phyloP scores from a whole-genome alignment of 169 alveolate species.

The Eimeria sp. region DNA sequence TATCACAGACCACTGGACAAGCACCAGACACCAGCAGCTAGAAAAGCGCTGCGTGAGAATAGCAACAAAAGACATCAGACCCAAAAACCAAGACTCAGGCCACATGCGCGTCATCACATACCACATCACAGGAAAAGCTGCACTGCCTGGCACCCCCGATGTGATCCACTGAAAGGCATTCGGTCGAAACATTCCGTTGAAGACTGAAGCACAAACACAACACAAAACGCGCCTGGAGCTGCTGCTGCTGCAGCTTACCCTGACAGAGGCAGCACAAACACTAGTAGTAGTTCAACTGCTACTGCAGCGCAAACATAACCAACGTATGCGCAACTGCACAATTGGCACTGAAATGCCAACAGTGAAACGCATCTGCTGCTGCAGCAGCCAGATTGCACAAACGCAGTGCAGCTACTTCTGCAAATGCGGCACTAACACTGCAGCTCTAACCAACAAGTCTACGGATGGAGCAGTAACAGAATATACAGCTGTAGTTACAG shows the following conservation, averaged over 20 bases:
- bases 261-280: background rate
- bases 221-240: background rate
- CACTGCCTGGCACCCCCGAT: slow-evolving; percentile 26
- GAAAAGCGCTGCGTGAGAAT: slow-evolving; percentile 33
- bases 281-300: no score
- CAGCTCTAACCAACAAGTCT: no score
- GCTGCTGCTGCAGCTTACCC: slow-evolving; percentile 5
- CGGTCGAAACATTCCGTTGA: background rate
- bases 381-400: no score
- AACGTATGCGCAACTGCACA: no score
- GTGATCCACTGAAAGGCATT: background rate
- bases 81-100: slow-evolving; percentile 42
- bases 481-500: no score
- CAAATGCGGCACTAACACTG: no score
- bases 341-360: no score
- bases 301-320: no score
- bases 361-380: no score
- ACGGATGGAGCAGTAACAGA: no score
- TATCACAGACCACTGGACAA: slow-evolving; percentile 25
- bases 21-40: slow-evolving; percentile 14
- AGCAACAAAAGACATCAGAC: slow-evolving; percentile 29
- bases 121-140: slow-evolving; percentile 34
- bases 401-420: no score
- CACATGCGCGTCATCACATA: slow-evolving; percentile 42
- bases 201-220: slow-evolving; percentile 13